Base-by-base conservation (phyloP, 2,329 filamentous ascomycete species). In the Tolypocladium amazonense region DNA sequence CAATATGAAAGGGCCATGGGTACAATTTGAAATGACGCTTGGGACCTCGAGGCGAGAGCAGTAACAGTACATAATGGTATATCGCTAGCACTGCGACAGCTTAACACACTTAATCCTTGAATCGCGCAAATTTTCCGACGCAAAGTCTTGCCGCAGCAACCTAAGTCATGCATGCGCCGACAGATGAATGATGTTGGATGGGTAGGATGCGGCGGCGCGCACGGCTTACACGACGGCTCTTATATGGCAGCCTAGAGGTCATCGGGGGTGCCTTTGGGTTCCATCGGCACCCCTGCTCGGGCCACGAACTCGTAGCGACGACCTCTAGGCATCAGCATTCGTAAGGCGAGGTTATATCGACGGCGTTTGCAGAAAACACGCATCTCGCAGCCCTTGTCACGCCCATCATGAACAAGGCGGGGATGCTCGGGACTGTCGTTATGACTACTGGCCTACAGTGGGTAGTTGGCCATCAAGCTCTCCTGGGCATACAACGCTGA, bases 291-390 rank as follows among this genome's bases (percentile, higher is more conserved):
- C 30, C 50, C 50, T 35, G 50, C 6, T 20, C 27, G 30, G 27
- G 30, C 30, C 30, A 35, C 47, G 25, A 30, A 20, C 47, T 52
- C 15, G 20, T 52, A 25, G 50, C 50, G 30, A 53, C 50, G 30
- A 23, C 18, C 25, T 45, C 57, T 62, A 63, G 62, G 62, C 62
- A 63, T 59, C 62, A 63, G 62, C 59, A 61, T 63, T 63, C 12
- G 39, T n/a, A 15, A 7, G n/a, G 7, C 56, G 15, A 35, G 15
- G 18, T 35, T 57, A 57, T 57, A 57, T 57, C 39, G 41, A 57
- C 56, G 37, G 11, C 55, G 56, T 12, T 41, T n/a, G 56, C 56
- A 23, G 56, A n/a, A n/a, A n/a, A n/a, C n/a, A 30, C 33, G 12
- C 55, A 33, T 43, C 33, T 43, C 18, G 9, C 30, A 14, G 27